A percentile compares a stretch with the other conserved stretches of the same genome.
Conservation (phyloP, 1,284 basidiomycete genomes). For the Exobasidium cylindrosporum region DNA sequence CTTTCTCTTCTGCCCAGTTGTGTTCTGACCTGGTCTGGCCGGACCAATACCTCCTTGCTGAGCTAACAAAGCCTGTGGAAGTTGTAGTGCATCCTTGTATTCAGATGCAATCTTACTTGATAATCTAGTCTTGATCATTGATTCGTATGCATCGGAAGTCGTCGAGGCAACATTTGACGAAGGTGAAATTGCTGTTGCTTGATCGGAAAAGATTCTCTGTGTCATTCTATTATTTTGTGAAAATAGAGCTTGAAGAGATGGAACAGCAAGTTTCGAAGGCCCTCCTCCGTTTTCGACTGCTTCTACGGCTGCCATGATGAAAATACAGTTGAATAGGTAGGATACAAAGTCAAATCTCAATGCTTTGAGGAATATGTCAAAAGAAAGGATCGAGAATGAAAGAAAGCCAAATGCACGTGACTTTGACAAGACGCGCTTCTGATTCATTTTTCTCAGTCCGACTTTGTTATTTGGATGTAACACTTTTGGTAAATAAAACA, state of each 20-base stretch:
- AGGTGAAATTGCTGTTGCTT: not conserved
- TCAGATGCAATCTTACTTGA: conserved; percentile 74
- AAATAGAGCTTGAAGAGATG: not conserved
- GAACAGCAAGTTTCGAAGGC: not conserved
- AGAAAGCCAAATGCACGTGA: no score
- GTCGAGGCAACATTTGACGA: not conserved
- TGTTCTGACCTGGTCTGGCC: conserved; percentile 11
- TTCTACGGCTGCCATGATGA: not conserved
- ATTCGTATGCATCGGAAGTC: conserved; percentile 1
- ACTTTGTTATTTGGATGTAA: no score
- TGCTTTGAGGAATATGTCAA: no score
- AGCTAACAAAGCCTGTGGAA: conserved; percentile 75
- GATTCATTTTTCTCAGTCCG: no score
- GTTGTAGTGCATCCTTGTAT: conserved; percentile 78
- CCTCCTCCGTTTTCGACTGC: not conserved
- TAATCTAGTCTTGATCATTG: conserved; percentile 56
- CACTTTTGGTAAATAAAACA: not conserved
- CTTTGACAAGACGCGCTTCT: no score
- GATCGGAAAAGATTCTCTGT: not conserved
- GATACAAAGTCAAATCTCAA: no score
- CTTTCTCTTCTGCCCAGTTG: conserved; percentile 10
- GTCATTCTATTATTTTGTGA: not conserved
- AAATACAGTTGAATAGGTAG: no score
- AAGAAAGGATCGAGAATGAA: no score
- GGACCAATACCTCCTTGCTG: conserved; percentile 73